Evolutionary conservation across 306 rosid genomes (phyloP), one percentile per base, ranked within the genome.

Genomic region (Alnus glutinosa): DNA sequence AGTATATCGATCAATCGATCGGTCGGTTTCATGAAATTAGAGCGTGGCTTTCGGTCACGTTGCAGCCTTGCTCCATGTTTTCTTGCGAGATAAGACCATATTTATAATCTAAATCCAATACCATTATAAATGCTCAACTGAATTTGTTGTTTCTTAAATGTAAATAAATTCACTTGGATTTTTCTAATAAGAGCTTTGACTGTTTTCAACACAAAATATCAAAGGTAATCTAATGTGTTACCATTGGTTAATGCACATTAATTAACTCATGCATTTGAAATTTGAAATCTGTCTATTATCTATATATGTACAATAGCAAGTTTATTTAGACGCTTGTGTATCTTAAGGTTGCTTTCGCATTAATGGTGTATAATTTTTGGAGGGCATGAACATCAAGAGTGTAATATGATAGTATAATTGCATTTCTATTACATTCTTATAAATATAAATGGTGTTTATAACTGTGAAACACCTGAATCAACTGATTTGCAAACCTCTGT

Each of bases 111-210:
- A 42, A 8, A 64, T 2, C 36, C 71, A 15, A 34, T 36, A 64
- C 9, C 32, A 63, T 5, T 34, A 5, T 32, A 42, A 49, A 66
- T 66, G 9, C 28, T 59, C n/a, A 1, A 66, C 23, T 37, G 50
- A 66, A 37, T 66, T 67, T 39, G 19, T 15, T 67, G 18, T 42
- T 67, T 42, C 7, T 67, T 10, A n/a, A n/a, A 67, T 1, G 15
- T n/a, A 18, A 67, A 42, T 67, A 23, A 42, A 39, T n/a, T 18
- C 49, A 67, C 28, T 67, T 18, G 72, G 72, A 39, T 67, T 67
- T 67, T n/a, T 39, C 48, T 67, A 39, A 44, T 42, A 44, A 67
- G 72, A 67, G 72, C 51, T 18, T 67, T 67, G 48, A 64, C 11
- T 64, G 11, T 36, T 37, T 64, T 37, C 2, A 36, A 64, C 32